A percentile compares a stretch with the other conserved stretches of the same genome.
phyloP scores from a whole-genome alignment of 768 basidiomycete species.

The Asterophora parasitica region DNA sequence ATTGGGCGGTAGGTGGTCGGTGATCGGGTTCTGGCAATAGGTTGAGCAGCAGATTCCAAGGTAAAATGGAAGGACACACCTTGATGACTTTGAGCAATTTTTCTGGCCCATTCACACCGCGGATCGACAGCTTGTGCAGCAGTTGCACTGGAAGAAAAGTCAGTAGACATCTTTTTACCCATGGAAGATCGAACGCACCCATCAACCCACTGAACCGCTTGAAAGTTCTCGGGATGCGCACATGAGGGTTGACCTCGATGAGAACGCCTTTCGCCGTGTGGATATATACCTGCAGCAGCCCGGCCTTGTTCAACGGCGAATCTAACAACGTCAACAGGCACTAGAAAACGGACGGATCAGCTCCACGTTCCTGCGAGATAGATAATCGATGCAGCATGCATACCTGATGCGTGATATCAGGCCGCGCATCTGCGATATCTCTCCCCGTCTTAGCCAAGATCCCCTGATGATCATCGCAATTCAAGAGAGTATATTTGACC shows the following conservation, averaged over 20 bases:
- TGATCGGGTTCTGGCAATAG: slow-evolving; percentile 75
- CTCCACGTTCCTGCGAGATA: slow-evolving; percentile 2
- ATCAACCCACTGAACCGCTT: slow-evolving; percentile 98
- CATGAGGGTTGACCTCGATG: slow-evolving; percentile 97
- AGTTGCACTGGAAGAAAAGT: slow-evolving; percentile 74
- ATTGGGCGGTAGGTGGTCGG: slow-evolving; percentile 91
- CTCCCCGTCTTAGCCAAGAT: slow-evolving; percentile 96
- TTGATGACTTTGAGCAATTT: slow-evolving; percentile 97
- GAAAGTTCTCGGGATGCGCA: slow-evolving; percentile 96
- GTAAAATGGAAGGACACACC: slow-evolving; percentile 35
- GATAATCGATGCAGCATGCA: slow-evolving; percentile 17
- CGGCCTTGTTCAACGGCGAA: slow-evolving; percentile 97
- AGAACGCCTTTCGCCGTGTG: slow-evolving; percentile 95
- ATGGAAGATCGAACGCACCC: slow-evolving; percentile 51
- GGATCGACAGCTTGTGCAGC: slow-evolving; percentile 90
- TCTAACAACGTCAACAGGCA: slow-evolving; percentile 95
- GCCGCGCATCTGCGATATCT: slow-evolving; percentile 98
- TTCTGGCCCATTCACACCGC: slow-evolving; percentile 95
- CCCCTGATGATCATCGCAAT: slow-evolving; percentile 99
- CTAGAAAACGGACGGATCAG: slow-evolving; percentile 35
- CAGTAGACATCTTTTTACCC: background rate
- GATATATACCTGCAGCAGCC: slow-evolving; percentile 94
- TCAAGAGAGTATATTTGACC: slow-evolving; percentile 93
- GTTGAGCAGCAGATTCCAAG: background rate
- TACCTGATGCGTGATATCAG: slow-evolving; percentile 98